Conservation (phyloP, 2,329 filamentous ascomycete species). For the Aureobasidium sp. region DNA sequence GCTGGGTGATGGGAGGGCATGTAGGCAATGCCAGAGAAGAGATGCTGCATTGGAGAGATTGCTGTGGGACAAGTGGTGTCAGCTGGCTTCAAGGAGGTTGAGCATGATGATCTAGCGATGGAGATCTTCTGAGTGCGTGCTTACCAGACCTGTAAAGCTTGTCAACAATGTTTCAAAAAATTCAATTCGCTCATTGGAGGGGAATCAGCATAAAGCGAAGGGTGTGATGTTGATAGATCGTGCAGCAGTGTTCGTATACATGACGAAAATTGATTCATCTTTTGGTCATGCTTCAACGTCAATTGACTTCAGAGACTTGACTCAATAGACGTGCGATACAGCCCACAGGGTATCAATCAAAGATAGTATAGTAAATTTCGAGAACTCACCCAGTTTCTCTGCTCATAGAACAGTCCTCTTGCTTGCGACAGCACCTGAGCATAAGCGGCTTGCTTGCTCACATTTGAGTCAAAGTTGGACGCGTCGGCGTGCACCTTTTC, state of each 20-base stretch:
- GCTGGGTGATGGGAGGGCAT: slow-evolving; percentile 61
- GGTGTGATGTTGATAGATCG: no score
- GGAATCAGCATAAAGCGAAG: no score
- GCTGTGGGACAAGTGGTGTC: slow-evolving; percentile 36
- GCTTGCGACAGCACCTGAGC: slow-evolving; percentile 66
- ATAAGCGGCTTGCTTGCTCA: slow-evolving; percentile 67
- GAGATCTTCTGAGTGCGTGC: not conserved
- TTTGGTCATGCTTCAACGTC: no score
- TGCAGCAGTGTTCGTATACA: no score
- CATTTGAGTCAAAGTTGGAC: slow-evolving; percentile 60
- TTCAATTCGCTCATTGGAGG: no score
- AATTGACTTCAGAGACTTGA: no score
- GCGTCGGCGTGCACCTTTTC: slow-evolving; percentile 69
- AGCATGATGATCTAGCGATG: no score
- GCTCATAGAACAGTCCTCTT: slow-evolving; percentile 60
- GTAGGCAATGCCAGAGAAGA: slow-evolving; percentile 72
- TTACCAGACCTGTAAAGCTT: slow-evolving; percentile 19
- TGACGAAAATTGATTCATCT: no score
- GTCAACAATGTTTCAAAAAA: not conserved
- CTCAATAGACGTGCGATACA: no score
- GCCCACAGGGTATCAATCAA: no score
- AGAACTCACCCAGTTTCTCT: slow-evolving; percentile 67
- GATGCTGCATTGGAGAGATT: slow-evolving; percentile 72
- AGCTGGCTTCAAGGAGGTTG: not conserved
- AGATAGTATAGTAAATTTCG: no score